Base-by-base conservation (phyloP, 805 yeast species). In the Yamadazyma sp. region DNA sequence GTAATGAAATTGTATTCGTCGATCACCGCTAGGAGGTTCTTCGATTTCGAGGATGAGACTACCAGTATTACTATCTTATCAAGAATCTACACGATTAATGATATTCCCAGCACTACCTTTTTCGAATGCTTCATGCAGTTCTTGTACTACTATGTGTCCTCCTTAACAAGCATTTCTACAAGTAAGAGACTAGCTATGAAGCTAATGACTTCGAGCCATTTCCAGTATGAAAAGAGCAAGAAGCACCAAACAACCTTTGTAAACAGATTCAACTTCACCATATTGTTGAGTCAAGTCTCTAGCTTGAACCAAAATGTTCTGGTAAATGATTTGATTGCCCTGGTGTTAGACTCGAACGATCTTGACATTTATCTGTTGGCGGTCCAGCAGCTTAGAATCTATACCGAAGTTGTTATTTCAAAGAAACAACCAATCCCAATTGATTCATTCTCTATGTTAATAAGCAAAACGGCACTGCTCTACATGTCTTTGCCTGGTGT, bases 121-220 rank as follows among this genome's bases (percentile, higher is more conserved):
- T 67, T 69, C 40, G 72, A 66, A 14, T 45, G 53, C 17, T 67
- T 67, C 43, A 47, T 67, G 57, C 54, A 54, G 10, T 47, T 68
- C n/a, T 41, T 65, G 10, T 66, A 66, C 45, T 50, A 41, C 19
- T 64, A 54, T 45, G 48, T 62, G 3, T 59, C 66, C 1, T 57
- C 54, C 3, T 40, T 65, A 17, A 49, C 54, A 2, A 30, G 38
- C 14, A 39, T 37, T 14, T 46, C 41, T 24, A 53, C 47, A 36
- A 54, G 47, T 35, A 63, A 50, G 35, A 53, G 60, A 32, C 46
- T 69, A 17, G 50, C 62, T 1, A 57, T 64, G 6, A 67, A 69
- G 40, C 42, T 68, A 23, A 52, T 67, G 23, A 59, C 64, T 0
- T 64, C 73, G 1, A 67, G 72, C 36, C 61, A 57, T 29, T 66